phyloP scores from a whole-genome alignment of 768 basidiomycete species.

The Coprinopsis sp. region DNA sequence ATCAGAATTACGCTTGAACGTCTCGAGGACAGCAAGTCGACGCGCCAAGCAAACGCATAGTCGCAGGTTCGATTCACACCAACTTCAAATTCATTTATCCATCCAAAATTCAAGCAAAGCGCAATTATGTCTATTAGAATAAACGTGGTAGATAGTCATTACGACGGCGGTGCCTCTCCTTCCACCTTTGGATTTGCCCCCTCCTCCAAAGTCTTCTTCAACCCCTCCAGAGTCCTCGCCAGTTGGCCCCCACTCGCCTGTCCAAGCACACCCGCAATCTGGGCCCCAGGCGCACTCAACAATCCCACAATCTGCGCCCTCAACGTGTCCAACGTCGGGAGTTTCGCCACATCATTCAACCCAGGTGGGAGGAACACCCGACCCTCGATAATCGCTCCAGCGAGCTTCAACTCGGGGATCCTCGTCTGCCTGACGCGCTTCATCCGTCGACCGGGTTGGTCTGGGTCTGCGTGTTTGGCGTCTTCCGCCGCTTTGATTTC shows the following conservation, averaged over 20 bases:
- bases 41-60: no score
- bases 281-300: slow-evolving; percentile 67
- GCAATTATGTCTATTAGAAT: neutral
- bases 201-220: slow-evolving; percentile 65
- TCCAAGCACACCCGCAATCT: slow-evolving; percentile 50
- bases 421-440: slow-evolving; percentile 53
- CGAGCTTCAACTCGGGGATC: slow-evolving; percentile 63
- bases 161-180: slow-evolving; percentile 6
- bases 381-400: slow-evolving; percentile 80
- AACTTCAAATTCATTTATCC: no score
- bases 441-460: slow-evolving; percentile 64
- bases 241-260: slow-evolving; percentile 66
- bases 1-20: neutral
- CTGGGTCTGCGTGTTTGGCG: slow-evolving; percentile 58
- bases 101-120: slow-evolving; percentile 1
- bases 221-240: slow-evolving; percentile 70
- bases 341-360: slow-evolving; percentile 58
- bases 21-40: no score
- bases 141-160: slow-evolving; percentile 1
- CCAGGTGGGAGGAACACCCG: slow-evolving; percentile 57
- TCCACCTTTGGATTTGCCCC: slow-evolving; percentile 7
- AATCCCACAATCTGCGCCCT: slow-evolving; percentile 83
- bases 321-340: slow-evolving; percentile 76
- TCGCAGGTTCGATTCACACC: no score
- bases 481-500: slow-evolving; percentile 45